Percentiles rank a stretch among this genome's conserved stretches.
Evolutionary conservation across 441 rosid species (phyloP).

Genomic region (Gossypium schwendimanii): DNA sequence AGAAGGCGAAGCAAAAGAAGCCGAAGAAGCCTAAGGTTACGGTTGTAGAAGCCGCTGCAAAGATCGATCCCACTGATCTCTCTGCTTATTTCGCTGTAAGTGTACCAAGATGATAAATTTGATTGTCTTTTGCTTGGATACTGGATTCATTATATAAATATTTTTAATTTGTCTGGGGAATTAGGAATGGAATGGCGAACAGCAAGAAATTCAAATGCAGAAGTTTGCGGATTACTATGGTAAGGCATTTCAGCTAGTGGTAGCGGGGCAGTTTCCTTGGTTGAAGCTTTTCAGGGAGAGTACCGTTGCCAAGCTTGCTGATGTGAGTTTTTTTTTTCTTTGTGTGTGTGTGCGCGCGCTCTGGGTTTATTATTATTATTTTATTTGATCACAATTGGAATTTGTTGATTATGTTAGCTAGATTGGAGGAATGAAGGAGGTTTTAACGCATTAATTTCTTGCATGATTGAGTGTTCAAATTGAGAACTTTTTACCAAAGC

Average conservation of each 20-base stretch:
- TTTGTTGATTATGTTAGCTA: neutral
- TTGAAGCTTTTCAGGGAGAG: conserved; percentile 67
- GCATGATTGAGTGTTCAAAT: neutral
- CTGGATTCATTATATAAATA: neutral
- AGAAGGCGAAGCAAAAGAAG: conserved; percentile 69
- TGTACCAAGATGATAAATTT: conserved; percentile 29
- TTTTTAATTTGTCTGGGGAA: neutral
- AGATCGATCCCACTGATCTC: conserved; percentile 63
- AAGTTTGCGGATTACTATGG: conserved; percentile 82
- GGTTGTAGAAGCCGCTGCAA: conserved; percentile 68
- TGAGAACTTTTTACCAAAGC: neutral
- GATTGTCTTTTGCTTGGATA: neutral
- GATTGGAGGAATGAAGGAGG: neutral
- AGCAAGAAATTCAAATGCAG: conserved; percentile 80
- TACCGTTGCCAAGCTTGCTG: conserved; percentile 56
- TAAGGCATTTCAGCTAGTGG: conserved; percentile 55
- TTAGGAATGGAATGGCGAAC: conserved; percentile 58
- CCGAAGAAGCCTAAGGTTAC: conserved; percentile 78
- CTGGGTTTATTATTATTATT: neutral
- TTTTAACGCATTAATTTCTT: neutral
- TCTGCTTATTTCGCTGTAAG: conserved; percentile 54
- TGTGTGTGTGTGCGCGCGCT: neutral
- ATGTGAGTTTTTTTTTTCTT: conserved; percentile 36
- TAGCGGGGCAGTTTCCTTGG: conserved; percentile 79
- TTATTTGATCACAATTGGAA: neutral